Percentiles rank a stretch among this genome's conserved stretches.
phyloP scores from a whole-genome alignment of 2,329 filamentous ascomycete genomes.

The Cyphellophora europaea region DNA sequence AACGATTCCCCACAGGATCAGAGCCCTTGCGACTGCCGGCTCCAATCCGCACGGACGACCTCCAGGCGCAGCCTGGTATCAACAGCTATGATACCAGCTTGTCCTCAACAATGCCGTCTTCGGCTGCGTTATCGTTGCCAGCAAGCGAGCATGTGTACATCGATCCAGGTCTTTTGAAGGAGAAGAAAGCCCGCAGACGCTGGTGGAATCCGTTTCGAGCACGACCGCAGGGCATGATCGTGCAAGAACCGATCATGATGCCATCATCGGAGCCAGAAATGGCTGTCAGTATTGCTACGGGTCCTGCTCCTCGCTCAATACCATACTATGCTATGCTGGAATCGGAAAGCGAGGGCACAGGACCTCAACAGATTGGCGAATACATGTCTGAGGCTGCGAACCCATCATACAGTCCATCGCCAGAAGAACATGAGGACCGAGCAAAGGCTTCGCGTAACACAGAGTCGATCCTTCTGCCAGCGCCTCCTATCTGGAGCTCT shows the following conservation, averaged over 20 bases:
- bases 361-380: constrained; percentile 36
- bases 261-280: constrained; percentile 24
- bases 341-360: constrained; percentile 27
- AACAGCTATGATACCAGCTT: constrained; percentile 15
- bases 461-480: constrained; percentile 5
- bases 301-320: constrained; percentile 33
- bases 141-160: constrained; percentile 7
- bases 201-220: constrained; percentile 54
- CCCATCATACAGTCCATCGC: constrained; percentile 5
- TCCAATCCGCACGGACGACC: constrained; percentile 14
- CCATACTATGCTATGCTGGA: constrained; percentile 52
- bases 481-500: constrained; percentile 1
- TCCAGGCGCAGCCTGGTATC: constrained; percentile 8
- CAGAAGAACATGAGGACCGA: background rate
- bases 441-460: background rate
- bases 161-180: constrained; percentile 8
- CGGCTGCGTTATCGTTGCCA: constrained; percentile 10
- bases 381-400: constrained; percentile 32
- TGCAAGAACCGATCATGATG: too few species aligned
- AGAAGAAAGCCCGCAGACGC: constrained; percentile 14
- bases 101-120: constrained; percentile 11
- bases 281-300: constrained; percentile 29
- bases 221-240: constrained; percentile 3
- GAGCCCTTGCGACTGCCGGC: constrained; percentile 14
- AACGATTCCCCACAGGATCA: constrained; percentile 12